A percentile compares a stretch with the other conserved stretches of the same genome.
phyloP scores from a whole-genome alignment of 2,329 filamentous ascomycete species.

The Fusarium protoensiforme region DNA sequence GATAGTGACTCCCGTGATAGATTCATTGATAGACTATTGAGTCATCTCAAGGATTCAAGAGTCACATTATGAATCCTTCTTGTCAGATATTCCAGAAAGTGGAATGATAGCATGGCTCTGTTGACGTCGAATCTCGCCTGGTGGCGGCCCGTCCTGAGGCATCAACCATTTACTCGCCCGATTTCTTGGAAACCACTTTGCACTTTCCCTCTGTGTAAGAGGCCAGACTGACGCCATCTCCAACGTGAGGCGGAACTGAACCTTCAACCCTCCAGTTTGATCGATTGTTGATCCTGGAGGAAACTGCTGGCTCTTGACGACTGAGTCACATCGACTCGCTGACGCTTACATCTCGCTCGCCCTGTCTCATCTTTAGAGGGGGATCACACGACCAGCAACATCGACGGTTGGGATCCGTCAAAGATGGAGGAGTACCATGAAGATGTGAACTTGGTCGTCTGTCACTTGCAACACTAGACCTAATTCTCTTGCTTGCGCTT shows the following conservation, averaged over 20 bases:
- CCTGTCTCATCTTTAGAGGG: neutral
- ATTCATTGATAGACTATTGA: slow-evolving; percentile 12
- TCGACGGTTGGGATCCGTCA: neutral
- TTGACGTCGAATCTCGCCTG: neutral
- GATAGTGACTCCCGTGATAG: slow-evolving; percentile 4
- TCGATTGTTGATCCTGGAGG: neutral
- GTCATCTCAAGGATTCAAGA: slow-evolving; percentile 28
- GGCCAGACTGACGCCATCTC: slow-evolving; percentile 30
- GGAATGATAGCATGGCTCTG: neutral
- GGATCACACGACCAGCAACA: slow-evolving; percentile 1
- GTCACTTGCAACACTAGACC: neutral
- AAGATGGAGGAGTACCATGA: slow-evolving; percentile 18
- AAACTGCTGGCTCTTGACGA: neutral
- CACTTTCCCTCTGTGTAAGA: slow-evolving; percentile 18
- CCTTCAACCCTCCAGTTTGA: neutral
- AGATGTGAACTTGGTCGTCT: neutral
- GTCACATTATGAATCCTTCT: slow-evolving; percentile 22
- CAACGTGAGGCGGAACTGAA: neutral
- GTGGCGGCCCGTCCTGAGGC: slow-evolving; percentile 33
- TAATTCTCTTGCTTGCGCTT: neutral
- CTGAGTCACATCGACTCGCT: neutral
- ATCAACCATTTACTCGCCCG: slow-evolving; percentile 30
- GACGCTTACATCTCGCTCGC: neutral
- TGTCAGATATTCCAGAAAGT: neutral
- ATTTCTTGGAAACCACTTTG: slow-evolving; percentile 14